Conservation (phyloP, 129 eudicot species). For the Oenanthe sinensis region DNA sequence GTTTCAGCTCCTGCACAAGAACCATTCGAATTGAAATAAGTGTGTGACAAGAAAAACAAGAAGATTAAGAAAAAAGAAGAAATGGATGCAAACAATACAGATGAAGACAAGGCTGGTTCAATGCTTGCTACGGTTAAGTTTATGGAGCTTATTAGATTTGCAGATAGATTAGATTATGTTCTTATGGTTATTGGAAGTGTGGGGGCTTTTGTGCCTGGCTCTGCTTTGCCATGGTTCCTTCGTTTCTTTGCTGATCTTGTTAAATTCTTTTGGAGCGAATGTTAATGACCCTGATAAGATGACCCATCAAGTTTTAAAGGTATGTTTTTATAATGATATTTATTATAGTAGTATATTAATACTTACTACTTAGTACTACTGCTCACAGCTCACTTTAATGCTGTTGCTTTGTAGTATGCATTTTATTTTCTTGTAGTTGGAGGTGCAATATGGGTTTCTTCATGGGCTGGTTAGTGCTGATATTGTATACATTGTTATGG, state of each 20-base stretch:
- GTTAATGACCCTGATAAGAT: slow-evolving; percentile 78
- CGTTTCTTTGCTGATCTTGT: slow-evolving; percentile 88
- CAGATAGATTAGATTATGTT: slow-evolving; percentile 69
- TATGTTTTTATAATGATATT: slow-evolving; percentile 1
- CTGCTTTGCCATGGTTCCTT: slow-evolving; percentile 72
- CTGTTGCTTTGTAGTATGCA: slow-evolving; percentile 64
- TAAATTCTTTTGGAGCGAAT: slow-evolving; percentile 82
- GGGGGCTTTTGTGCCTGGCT: slow-evolving; percentile 97
- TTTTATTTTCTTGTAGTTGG: slow-evolving; percentile 95
- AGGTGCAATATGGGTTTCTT: slow-evolving; percentile 98
- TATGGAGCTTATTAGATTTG: slow-evolving; percentile 76
- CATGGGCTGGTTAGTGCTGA: slow-evolving; percentile 80
- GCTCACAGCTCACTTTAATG: neutral
- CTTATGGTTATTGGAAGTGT: slow-evolving; percentile 74
- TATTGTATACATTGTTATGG: neutral
- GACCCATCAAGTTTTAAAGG: slow-evolving; percentile 87
- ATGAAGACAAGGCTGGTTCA: no score
- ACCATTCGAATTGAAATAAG: slow-evolving; percentile 7
- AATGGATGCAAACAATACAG: slow-evolving; percentile 17
- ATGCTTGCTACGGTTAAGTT: slow-evolving; percentile 40
- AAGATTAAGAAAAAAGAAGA: neutral
- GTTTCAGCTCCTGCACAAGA: slow-evolving; percentile 16
- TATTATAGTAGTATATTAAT: neutral
- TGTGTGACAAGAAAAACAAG: neutral
- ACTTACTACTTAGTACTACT: neutral